Evolutionary conservation across 1,284 basidiomycete species (phyloP), one percentile per base, ranked within the genome.

Genomic region (Baeospora myosura): DNA sequence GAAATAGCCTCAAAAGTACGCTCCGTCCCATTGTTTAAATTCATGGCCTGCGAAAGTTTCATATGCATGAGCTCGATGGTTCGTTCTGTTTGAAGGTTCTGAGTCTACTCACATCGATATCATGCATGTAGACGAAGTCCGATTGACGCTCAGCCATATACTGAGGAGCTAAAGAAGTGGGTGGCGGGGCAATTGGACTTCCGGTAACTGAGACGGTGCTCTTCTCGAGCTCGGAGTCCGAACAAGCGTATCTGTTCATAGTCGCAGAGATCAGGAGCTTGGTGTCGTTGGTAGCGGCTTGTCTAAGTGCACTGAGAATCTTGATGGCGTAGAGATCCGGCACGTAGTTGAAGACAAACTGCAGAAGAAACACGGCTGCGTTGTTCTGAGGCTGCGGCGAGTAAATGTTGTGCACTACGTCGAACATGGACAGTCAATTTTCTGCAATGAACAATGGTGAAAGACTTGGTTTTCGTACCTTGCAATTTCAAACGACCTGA

Each of bases 331-430:
- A 40, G 1, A 14, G 11, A 38, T 59, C 54, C 1, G 53, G 30
- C 58, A 56, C 58, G 41, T 59, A 53, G 41, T 61, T 57, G 2
- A 55, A 34, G 34, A 58, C 46, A 6, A 43, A 30, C 10, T 51
- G 47, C 1, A 60, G 40, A 16, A 60, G 32, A 44, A 52, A 60
- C 2, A 59, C 48, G 5, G 50, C 33, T 4, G 55, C 54, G 10
- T 49, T 38, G 26, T 49, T 46, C 20, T 47, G 38, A 0, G 54
- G 47, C 39, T 61, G 56, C 2, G 52, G 48, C 10, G 24, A 32
- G 40, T 59, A 54, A 44, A 57, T 59, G 44, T 55, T 50, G 43
- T 59, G 55, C 16, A 22, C 54, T 57, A 16, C 50, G 38, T 38
- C 36, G 29, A 12, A 52, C 49, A 20, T 40, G 29, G 7, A 44